Percentiles rank a stretch among this genome's conserved stretches.
phyloP scores from a whole-genome alignment of 1,139 yeast genomes.

The Scheffersomyces cryptocercus region DNA sequence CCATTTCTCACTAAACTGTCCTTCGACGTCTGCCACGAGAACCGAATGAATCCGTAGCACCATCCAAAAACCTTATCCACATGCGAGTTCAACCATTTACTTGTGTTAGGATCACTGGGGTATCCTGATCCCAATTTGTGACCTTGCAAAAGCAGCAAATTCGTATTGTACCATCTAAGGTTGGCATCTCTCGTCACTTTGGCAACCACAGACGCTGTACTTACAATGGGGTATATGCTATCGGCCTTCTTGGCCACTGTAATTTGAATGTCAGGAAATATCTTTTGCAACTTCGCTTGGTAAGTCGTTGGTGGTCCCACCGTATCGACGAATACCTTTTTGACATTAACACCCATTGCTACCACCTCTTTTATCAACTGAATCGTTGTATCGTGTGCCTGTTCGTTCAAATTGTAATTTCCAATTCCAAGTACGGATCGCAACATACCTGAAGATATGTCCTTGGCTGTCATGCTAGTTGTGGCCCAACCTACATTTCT shows the following conservation, averaged over 20 bases:
- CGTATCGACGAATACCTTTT: conserved; percentile 84
- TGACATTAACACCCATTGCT: conserved; percentile 60
- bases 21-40: conserved; percentile 92
- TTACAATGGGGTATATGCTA: conserved; percentile 88
- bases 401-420: conserved; percentile 82
- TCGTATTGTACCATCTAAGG: conserved; percentile 38
- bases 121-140: conserved; percentile 82
- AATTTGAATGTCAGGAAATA: conserved; percentile 71
- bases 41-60: conserved; percentile 72
- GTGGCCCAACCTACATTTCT: conserved; percentile 85
- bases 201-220: conserved; percentile 96
- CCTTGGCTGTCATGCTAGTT: conserved; percentile 80
- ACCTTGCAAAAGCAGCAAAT: conserved; percentile 22
- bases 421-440: conserved; percentile 53
- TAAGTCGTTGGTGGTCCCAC: conserved; percentile 93
- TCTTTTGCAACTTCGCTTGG: conserved; percentile 66
- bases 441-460: conserved; percentile 88
- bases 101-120: conserved; percentile 89
- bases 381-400: conserved; percentile 95
- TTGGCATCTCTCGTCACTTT: conserved; percentile 90
- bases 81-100: conserved; percentile 61
- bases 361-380: conserved; percentile 63
- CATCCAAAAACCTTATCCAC: conserved; percentile 86
- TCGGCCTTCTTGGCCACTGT: conserved; percentile 97
- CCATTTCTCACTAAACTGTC: conserved; percentile 61